These are phyloP conservation scores for Nemania sp. DNA, from an alignment of 2,329 filamentous ascomycete genomes.

Conservation along the genomic window DNA sequence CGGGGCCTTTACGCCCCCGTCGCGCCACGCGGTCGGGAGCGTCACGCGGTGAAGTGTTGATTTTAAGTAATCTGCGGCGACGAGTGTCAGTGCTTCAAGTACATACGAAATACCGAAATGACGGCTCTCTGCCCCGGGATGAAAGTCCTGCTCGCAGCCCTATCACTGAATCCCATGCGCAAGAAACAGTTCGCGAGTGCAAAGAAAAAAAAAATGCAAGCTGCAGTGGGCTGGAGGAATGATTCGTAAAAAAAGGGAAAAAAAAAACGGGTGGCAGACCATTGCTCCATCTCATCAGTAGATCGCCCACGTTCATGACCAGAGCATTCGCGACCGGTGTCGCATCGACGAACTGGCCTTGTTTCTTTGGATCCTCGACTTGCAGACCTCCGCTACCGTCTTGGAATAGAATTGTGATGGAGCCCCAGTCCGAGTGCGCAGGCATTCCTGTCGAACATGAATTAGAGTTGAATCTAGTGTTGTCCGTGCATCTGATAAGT, in stretches of 20 bases:
- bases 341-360: slow-evolving; percentile 44
- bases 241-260: neutral
- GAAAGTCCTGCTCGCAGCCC: too few relatives aligned
- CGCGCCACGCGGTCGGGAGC: slow-evolving; percentile 42
- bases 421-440: slow-evolving; percentile 41
- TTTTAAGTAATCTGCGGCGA: slow-evolving; percentile 46
- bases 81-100: slow-evolving; percentile 7
- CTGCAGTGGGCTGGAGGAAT: neutral
- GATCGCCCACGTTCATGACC: slow-evolving; percentile 48
- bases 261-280: slow-evolving; percentile 31
- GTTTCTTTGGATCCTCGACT: slow-evolving; percentile 45
- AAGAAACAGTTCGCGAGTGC: neutral
- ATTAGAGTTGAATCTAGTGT: too few relatives aligned
- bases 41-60: slow-evolving; percentile 59
- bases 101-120: neutral
- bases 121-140: too few relatives aligned
- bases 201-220: neutral
- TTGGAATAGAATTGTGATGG: slow-evolving; percentile 53
- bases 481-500: too few relatives aligned
- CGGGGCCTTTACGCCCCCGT: slow-evolving; percentile 33
- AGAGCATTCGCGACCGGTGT: slow-evolving; percentile 37
- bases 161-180: too few relatives aligned
- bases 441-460: slow-evolving; percentile 35
- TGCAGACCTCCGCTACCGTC: slow-evolving; percentile 50
- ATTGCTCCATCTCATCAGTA: slow-evolving; percentile 47